A percentile compares a stretch with the other conserved stretches of the same genome.
phyloP scores from a whole-genome alignment of 2,329 filamentous ascomycete species.

The Monilinia aucupariae region DNA sequence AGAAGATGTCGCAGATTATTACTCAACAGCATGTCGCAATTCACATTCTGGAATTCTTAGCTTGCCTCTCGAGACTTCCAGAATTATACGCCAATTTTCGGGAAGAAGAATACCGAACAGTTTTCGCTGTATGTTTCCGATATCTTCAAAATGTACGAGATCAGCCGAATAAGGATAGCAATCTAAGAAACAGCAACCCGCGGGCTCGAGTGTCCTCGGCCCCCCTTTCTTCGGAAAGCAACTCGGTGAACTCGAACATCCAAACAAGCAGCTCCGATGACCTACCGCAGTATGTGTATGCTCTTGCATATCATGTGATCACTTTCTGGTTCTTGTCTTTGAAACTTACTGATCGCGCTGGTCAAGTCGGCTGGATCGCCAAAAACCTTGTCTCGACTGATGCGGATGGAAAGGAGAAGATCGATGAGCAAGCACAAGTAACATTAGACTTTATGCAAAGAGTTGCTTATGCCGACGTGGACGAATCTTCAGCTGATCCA shows the following conservation, averaged over 20 bases:
- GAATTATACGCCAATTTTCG: slow-evolving; percentile 83
- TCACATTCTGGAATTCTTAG: slow-evolving; percentile 94
- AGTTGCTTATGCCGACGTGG: slow-evolving; percentile 77
- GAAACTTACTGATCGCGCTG: slow-evolving; percentile 75
- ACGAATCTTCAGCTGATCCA: slow-evolving; percentile 64
- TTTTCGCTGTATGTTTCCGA: slow-evolving; percentile 91
- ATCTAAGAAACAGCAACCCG: slow-evolving; percentile 36
- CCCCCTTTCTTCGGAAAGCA: slow-evolving; percentile 34
- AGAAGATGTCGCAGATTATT: slow-evolving; percentile 93
- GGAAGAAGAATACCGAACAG: slow-evolving; percentile 85
- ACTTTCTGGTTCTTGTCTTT: slow-evolving; percentile 95
- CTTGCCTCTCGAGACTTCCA: slow-evolving; percentile 76
- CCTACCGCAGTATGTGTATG: slow-evolving; percentile 88
- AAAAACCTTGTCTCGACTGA: slow-evolving; percentile 77
- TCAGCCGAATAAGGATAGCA: slow-evolving; percentile 39
- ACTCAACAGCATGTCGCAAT: slow-evolving; percentile 88
- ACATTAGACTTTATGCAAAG: slow-evolving; percentile 94
- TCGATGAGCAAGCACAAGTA: slow-evolving; percentile 89
- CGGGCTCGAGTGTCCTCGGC: slow-evolving; percentile 27
- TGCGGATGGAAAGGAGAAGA: slow-evolving; percentile 63
- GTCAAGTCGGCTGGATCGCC: slow-evolving; percentile 84
- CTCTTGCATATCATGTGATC: slow-evolving; percentile 89
- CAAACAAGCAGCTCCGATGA: slow-evolving; percentile 56
- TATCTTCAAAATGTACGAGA: slow-evolving; percentile 87
- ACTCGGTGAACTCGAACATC: slow-evolving; percentile 40